Conservation (phyloP, 2,329 filamentous ascomycete species). For the Sclerotinia glacialis region DNA sequence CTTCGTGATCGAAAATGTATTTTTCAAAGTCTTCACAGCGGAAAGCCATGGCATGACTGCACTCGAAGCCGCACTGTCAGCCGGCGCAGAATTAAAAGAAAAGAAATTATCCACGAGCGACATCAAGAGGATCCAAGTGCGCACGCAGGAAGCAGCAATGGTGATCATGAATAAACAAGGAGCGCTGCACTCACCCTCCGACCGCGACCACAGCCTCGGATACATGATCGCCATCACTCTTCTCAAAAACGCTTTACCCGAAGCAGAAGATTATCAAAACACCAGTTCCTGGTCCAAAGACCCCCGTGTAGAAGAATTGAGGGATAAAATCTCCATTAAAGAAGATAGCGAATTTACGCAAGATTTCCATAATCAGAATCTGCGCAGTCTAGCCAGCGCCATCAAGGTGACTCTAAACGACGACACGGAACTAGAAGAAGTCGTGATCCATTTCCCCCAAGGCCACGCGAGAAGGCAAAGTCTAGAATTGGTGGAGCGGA, state of each 20-base stretch:
- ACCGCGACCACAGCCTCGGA: slow-evolving; percentile 42
- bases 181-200: slow-evolving; percentile 37
- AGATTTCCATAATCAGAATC: slow-evolving; percentile 38
- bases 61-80: slow-evolving; percentile 38
- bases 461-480: slow-evolving; percentile 33
- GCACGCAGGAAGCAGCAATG: slow-evolving; percentile 38
- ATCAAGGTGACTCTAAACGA: slow-evolving; percentile 35
- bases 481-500: slow-evolving; percentile 27
- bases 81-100: slow-evolving; percentile 24
- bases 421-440: slow-evolving; percentile 34
- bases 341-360: slow-evolving; percentile 37
- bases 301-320: slow-evolving; percentile 24
- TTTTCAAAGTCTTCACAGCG: slow-evolving; percentile 32
- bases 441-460: slow-evolving; percentile 42
- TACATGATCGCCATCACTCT: slow-evolving; percentile 40
- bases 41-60: slow-evolving; percentile 41
- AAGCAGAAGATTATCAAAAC: slow-evolving; percentile 21
- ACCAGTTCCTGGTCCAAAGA: slow-evolving; percentile 15
- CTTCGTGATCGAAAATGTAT: slow-evolving; percentile 36
- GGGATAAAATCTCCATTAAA: slow-evolving; percentile 34
- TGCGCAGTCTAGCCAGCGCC: slow-evolving; percentile 35
- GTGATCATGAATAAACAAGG: slow-evolving; percentile 40
- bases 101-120: slow-evolving; percentile 26
- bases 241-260: slow-evolving; percentile 35
- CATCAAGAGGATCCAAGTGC: slow-evolving; percentile 36